These are phyloP conservation scores for Penicillium verhagenii DNA, from an alignment of 495 filamentous ascomycete genomes.

Conservation along the genomic window DNA sequence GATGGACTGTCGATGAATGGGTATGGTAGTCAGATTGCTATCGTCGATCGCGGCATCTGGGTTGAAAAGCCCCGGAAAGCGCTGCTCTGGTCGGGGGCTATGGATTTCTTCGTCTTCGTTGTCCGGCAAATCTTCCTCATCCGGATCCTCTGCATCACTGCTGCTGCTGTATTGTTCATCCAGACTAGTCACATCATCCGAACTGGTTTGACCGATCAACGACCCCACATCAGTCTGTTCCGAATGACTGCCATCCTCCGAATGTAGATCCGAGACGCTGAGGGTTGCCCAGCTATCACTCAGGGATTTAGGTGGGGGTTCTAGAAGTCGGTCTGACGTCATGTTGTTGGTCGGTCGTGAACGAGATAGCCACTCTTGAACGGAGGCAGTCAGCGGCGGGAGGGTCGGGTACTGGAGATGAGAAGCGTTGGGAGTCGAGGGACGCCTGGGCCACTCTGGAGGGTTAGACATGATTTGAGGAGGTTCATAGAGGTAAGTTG, in stretches of 20 bases:
- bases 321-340: conserved; percentile 31
- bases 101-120: conserved; percentile 19
- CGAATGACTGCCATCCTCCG: conserved; percentile 46
- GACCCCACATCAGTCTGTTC: conserved; percentile 48
- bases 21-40: conserved; percentile 42
- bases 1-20: conserved; percentile 33
- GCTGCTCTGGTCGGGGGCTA: conserved; percentile 39
- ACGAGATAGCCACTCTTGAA: conserved; percentile 49
- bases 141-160: conserved; percentile 19
- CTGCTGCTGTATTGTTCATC: conserved; percentile 43
- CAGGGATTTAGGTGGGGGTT: conserved; percentile 30
- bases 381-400: conserved; percentile 45
- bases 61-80: conserved; percentile 41
- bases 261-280: conserved; percentile 45
- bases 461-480: conserved; percentile 41
- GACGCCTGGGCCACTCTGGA: conserved; percentile 37
- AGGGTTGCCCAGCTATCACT: conserved; percentile 51
- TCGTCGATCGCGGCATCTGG: conserved; percentile 40
- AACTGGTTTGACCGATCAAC: conserved; percentile 41
- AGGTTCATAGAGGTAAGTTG: neutral
- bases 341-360: conserved; percentile 45
- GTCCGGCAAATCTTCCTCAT: neutral
- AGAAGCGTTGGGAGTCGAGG: conserved; percentile 23
- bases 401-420: conserved; percentile 47
- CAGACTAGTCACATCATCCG: conserved; percentile 50